A percentile compares a stretch with the other conserved stretches of the same genome.
These are phyloP conservation scores for Calonectria hawksworthii DNA, from an alignment of 2,329 filamentous ascomycete species.

Conservation along the genomic window DNA sequence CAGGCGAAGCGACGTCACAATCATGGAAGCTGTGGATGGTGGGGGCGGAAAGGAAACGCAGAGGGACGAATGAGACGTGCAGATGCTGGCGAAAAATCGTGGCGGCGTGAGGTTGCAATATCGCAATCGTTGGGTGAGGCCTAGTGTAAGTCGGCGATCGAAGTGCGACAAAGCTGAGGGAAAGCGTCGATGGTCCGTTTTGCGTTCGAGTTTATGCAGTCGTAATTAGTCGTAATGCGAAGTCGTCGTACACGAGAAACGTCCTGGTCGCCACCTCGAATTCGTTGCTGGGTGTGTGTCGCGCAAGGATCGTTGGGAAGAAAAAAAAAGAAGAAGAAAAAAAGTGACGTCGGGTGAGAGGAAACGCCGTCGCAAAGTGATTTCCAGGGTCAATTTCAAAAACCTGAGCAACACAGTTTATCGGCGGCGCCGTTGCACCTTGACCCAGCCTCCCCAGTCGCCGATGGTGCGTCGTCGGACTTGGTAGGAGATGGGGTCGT, in stretches of 20 bases:
- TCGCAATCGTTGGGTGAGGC: slow-evolving; percentile 7
- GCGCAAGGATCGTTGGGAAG: slow-evolving; percentile 7
- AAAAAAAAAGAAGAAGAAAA: slow-evolving; percentile 16
- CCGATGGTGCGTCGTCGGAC: slow-evolving; percentile 28
- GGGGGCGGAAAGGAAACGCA: slow-evolving; percentile 27
- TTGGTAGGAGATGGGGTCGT: slow-evolving; percentile 17
- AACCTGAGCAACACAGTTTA: slow-evolving; percentile 30
- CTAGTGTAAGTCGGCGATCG: slow-evolving; percentile 36
- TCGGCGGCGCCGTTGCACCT: slow-evolving; percentile 33
- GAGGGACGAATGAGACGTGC: slow-evolving; percentile 32
- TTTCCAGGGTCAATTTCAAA: slow-evolving; percentile 35
- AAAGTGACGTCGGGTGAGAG: slow-evolving; percentile 28
- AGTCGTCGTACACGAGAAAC: slow-evolving; percentile 30
- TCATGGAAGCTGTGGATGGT: slow-evolving; percentile 64
- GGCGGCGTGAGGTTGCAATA: slow-evolving; percentile 27
- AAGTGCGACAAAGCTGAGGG: slow-evolving; percentile 7
- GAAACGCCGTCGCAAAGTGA: slow-evolving; percentile 33
- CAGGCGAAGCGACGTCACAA: slow-evolving; percentile 58
- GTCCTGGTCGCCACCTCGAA: slow-evolving; percentile 7
- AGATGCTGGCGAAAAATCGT: slow-evolving; percentile 23
- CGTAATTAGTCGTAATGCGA: slow-evolving; percentile 34
- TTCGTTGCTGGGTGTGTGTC: background rate
- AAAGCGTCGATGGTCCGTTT: slow-evolving; percentile 10
- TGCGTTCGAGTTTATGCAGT: slow-evolving; percentile 25
- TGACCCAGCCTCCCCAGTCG: slow-evolving; percentile 40